These are phyloP conservation scores for Mycoemilia scoparia DNA, from an alignment of 192 early-diverging fungal species.

Conservation along the genomic window DNA sequence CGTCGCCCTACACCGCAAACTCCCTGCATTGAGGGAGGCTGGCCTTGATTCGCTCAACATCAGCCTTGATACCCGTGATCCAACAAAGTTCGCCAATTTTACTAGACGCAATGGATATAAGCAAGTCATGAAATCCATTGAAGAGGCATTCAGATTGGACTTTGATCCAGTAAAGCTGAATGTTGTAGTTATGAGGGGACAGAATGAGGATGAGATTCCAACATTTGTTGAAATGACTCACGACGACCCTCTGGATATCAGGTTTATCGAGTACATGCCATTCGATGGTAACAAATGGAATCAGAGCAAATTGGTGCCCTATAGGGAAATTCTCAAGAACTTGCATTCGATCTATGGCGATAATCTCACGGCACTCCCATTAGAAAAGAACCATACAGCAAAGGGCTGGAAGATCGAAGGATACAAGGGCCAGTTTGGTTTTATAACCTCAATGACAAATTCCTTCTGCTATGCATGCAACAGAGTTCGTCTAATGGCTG, in stretches of 20 bases:
- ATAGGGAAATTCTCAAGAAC: conserved; percentile 47
- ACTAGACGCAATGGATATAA: conserved; percentile 71
- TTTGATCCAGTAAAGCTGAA: conserved; percentile 78
- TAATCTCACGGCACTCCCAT: conserved; percentile 35
- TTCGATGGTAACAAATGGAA: conserved; percentile 95
- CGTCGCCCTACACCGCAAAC: conserved; percentile 70
- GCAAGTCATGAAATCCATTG: conserved; percentile 56
- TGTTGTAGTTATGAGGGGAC: conserved; percentile 72
- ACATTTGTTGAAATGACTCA: conserved; percentile 75
- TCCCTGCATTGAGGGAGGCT: conserved; percentile 41
- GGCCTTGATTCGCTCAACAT: conserved; percentile 83
- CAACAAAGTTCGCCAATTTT: conserved; percentile 71
- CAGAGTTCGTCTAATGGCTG: conserved; percentile 77
- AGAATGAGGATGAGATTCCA: conserved; percentile 70
- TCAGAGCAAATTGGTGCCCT: conserved; percentile 61
- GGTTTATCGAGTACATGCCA: conserved; percentile 99
- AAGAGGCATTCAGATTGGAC: conserved; percentile 41
- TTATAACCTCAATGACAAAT: conserved; percentile 96
- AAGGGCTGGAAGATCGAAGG: conserved; percentile 57
- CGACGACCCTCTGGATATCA: conserved; percentile 49
- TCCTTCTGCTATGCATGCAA: conserved; percentile 93
- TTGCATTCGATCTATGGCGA: conserved; percentile 37
- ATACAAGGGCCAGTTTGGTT: conserved; percentile 77
- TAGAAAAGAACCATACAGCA: conserved; percentile 68
- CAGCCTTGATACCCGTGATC: conserved; percentile 79